These are phyloP conservation scores for Jamesozyma gamospora DNA, from an alignment of 805 yeast genomes.

Conservation along the genomic window DNA sequence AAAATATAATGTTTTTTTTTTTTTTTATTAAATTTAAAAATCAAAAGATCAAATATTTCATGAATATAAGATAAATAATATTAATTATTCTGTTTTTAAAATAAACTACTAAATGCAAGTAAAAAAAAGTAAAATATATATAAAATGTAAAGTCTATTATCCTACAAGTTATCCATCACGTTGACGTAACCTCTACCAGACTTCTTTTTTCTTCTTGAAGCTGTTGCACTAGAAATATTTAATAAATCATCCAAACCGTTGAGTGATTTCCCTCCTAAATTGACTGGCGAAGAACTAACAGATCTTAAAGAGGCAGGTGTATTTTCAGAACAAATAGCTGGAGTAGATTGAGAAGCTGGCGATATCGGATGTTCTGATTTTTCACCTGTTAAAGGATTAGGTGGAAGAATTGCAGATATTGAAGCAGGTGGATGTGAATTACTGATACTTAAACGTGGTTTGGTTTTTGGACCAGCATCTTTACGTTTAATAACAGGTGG, in stretches of 20 bases:
- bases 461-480: constrained; percentile 24
- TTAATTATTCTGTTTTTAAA: no score
- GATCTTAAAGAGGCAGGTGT: constrained; percentile 12
- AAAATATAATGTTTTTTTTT: no score
- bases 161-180: constrained; percentile 36
- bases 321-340: constrained; percentile 7
- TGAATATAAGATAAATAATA: no score
- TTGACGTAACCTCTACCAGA: constrained; percentile 56
- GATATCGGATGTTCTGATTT: constrained; percentile 7
- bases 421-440: constrained; percentile 23
- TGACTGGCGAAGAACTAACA: constrained; percentile 9
- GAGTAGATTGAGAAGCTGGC: constrained; percentile 1
- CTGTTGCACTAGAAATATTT: constrained; percentile 26
- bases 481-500: constrained; percentile 33
- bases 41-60: no score
- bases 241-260: constrained; percentile 42
- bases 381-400: constrained; percentile 27
- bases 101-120: no score
- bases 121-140: background rate
- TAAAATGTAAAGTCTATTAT: background rate
- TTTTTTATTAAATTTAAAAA: no score
- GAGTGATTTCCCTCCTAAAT: constrained; percentile 26
- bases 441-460: constrained; percentile 32
- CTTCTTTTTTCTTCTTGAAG: constrained; percentile 33
- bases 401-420: background rate